These are phyloP conservation scores for Suillus discolor DNA, from an alignment of 768 basidiomycete genomes.

Conservation along the genomic window DNA sequence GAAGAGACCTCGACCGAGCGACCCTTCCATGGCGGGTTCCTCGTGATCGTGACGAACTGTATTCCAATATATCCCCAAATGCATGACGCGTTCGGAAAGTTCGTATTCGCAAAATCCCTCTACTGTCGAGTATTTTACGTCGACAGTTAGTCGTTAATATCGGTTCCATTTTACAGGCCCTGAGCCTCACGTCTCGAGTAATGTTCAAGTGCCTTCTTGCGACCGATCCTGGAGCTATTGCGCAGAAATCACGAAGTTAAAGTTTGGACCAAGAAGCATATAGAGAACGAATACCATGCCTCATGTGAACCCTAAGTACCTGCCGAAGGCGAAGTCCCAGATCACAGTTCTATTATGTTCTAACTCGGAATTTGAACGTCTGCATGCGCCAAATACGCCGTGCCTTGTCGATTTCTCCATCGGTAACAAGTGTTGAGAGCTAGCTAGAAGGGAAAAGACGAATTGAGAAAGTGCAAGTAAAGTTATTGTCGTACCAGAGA, in stretches of 20 bases:
- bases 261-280: background rate
- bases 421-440: background rate
- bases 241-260: background rate
- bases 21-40: background rate
- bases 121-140: conserved; percentile 3
- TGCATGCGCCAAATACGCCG: background rate
- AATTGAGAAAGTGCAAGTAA: too few species aligned
- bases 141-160: background rate
- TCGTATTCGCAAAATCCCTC: background rate
- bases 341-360: background rate
- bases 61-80: background rate
- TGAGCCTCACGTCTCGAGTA: background rate
- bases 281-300: background rate
- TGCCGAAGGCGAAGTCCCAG: background rate
- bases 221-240: background rate
- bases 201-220: background rate
- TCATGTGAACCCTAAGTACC: background rate
- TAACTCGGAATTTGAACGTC: background rate
- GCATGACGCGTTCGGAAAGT: background rate
- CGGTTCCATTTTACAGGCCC: background rate
- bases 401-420: background rate
- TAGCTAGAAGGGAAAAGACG: background rate
- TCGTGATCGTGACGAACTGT: background rate
- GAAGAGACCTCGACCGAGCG: background rate
- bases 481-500: too few species aligned